These are phyloP conservation scores for Eucalyptus dawsonii DNA, from an alignment of 345 rosid species.

Conservation along the genomic window DNA sequence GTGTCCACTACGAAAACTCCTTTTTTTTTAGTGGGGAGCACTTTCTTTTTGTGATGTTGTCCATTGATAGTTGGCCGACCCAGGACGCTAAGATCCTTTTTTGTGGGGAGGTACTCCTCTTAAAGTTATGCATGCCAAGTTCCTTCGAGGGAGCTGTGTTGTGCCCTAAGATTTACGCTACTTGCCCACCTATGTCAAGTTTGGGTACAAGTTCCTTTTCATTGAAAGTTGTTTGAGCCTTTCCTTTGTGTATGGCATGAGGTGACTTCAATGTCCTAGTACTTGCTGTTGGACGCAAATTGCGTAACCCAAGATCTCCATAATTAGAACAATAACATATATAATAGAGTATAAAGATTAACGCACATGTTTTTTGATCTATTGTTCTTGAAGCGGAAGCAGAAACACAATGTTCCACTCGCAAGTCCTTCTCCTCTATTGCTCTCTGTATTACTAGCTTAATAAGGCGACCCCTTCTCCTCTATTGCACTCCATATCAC, in stretches of 20 bases:
- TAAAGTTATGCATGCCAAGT: not conserved
- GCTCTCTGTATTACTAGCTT: no score
- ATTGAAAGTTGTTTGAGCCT: not conserved
- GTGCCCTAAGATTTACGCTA: not conserved
- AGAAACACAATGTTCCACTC: no score
- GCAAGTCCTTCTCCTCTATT: no score
- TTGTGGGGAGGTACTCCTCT: not conserved
- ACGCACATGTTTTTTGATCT: no score
- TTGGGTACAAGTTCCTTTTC: not conserved
- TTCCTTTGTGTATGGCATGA: not conserved
- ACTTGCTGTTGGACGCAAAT: no score
- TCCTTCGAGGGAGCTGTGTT: not conserved
- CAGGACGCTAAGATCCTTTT: not conserved
- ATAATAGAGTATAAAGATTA: no score
- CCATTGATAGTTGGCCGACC: not conserved
- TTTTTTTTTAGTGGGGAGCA: not conserved
- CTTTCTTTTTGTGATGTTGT: not conserved
- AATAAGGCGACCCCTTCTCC: no score
- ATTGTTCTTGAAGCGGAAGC: no score
- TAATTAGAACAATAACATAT: no score
- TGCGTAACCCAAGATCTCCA: no score
- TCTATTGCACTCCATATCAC: no score
- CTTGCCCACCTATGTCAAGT: not conserved
- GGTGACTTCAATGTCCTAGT: not conserved
- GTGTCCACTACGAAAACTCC: not conserved